Base-by-base conservation (phyloP, 352 stramenopile genomes). In the Pelagophyceae sp. region DNA sequence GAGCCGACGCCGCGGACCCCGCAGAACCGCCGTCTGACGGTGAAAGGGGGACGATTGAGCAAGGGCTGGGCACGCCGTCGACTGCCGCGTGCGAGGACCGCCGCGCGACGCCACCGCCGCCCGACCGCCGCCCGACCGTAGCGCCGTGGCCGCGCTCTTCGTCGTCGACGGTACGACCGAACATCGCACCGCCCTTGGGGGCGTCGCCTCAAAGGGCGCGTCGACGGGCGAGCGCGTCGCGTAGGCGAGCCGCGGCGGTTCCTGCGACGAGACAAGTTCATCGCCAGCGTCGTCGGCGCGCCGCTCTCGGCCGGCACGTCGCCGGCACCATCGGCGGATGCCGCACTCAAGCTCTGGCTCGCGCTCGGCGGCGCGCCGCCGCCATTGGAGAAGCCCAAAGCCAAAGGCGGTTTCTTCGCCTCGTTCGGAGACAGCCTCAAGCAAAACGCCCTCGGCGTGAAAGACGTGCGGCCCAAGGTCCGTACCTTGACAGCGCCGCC, bases 191-290 rank as follows among this genome's bases (percentile, higher is more conserved):
- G n/a, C n/a, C n/a, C n/a, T n/a, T n/a, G n/a, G n/a, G n/a, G n/a
- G n/a, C n/a, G n/a, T n/a, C n/a, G n/a, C n/a, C n/a, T n/a, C n/a
- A n/a, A n/a, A n/a, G n/a, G n/a, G n/a, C n/a, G n/a, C n/a, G n/a
- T n/a, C n/a, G n/a, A n/a, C n/a, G n/a, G n/a, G n/a, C n/a, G n/a
- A n/a, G n/a, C n/a, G n/a, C n/a, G n/a, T n/a, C n/a, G n/a, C n/a
- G n/a, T n/a, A 17, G 63, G 67, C 67, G 67, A 51, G 67, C 67
- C 67, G 35, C 33, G 67, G 0, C 67, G 35, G n/a, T 74, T 74
- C 38, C 29, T 74, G 35, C 33, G 67, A 15, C 67, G 67, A 5
- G 35, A 74, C 2, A 17, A 74, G 67, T 74, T 74, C 38, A 1
- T 51, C 35, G 2, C 25, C 11, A 37, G 2, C 11, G 17, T 74